Conservation (phyloP, 2,329 filamentous ascomycete species). For the Colletotrichum zoysiae region DNA sequence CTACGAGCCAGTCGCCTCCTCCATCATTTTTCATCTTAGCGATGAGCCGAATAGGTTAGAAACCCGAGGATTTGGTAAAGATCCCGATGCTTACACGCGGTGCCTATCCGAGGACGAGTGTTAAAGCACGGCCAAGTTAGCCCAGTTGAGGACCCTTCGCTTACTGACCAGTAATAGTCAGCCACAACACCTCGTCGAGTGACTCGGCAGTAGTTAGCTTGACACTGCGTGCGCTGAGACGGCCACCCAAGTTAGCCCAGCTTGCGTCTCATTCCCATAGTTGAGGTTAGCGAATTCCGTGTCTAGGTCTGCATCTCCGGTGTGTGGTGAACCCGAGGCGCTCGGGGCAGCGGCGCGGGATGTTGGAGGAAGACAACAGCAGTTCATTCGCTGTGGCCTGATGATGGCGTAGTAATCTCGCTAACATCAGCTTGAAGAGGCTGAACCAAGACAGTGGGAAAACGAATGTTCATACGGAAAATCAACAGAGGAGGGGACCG, state of each 20-base stretch:
- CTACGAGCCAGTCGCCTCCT: not conserved
- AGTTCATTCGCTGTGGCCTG: not conserved
- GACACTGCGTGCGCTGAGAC: too few species aligned
- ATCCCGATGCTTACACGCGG: not conserved
- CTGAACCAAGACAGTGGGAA: not conserved
- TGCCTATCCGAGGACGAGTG: not conserved
- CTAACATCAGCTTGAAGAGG: not conserved
- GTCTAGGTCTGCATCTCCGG: not conserved
- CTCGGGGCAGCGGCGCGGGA: not conserved
- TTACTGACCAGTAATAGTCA: not conserved
- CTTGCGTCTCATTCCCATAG: not conserved
- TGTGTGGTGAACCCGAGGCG: not conserved
- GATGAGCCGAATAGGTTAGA: not conserved
- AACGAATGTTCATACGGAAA: not conserved
- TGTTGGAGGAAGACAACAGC: not conserved
- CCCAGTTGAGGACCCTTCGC: not conserved
- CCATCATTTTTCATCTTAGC: not conserved
- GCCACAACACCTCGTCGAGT: not conserved
- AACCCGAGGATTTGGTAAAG: not conserved
- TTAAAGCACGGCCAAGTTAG: not conserved
- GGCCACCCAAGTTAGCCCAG: not conserved
- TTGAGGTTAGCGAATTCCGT: not conserved
- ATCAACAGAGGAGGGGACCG: not conserved
- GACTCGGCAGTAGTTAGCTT: not conserved
- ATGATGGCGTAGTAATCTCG: not conserved